These are phyloP conservation scores for Microbotryomycetes sp. DNA, from an alignment of 1,284 basidiomycete species.

Conservation along the genomic window DNA sequence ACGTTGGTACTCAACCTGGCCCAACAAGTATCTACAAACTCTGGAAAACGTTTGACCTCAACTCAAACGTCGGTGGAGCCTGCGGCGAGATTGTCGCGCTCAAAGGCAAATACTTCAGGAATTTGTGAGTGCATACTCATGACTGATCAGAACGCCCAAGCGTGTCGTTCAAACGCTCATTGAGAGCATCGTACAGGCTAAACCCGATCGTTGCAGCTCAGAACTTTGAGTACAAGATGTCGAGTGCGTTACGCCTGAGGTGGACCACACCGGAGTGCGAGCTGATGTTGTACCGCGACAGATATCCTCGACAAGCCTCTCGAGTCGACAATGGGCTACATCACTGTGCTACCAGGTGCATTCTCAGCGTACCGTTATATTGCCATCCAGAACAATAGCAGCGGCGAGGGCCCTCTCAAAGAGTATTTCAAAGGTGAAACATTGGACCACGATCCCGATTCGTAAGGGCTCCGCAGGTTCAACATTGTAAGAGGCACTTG, in stretches of 20 bases:
- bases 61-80: constrained; percentile 86
- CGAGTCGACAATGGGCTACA: constrained; percentile 72
- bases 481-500: neutral
- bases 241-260: constrained; percentile 18
- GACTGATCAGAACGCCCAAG: neutral
- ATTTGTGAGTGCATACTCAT: constrained; percentile 18
- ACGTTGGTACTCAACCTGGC: constrained; percentile 85
- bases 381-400: constrained; percentile 75
- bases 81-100: constrained; percentile 92
- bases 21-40: constrained; percentile 81
- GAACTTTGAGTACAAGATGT: constrained; percentile 72
- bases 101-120: constrained; percentile 75
- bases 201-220: constrained; percentile 70
- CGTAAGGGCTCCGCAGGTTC: constrained; percentile 7
- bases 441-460: constrained; percentile 47
- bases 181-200: constrained; percentile 3
- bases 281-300: too few relatives aligned
- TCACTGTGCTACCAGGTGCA: constrained; percentile 85
- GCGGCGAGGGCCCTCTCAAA: constrained; percentile 77
- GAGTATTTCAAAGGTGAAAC: constrained; percentile 95
- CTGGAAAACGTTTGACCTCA: constrained; percentile 95
- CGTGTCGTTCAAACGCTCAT: neutral
- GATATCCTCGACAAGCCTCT: constrained; percentile 57
- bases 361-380: constrained; percentile 77
- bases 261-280: too few relatives aligned